phyloP scores from a whole-genome alignment of 1,139 yeast genomes.

The Geotrichum candidum region DNA sequence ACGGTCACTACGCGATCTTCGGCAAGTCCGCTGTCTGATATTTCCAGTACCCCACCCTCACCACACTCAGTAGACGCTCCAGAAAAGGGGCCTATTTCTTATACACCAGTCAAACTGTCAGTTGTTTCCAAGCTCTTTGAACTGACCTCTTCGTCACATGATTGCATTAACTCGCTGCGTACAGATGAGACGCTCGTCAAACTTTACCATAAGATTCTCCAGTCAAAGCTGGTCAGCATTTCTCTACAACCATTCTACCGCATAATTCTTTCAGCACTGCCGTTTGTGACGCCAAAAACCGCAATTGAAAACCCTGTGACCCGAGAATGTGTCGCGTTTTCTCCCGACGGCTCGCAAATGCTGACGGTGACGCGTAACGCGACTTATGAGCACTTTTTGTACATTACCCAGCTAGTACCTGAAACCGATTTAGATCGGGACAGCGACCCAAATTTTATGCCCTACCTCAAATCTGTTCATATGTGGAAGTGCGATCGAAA shows the following conservation, averaged over 20 bases:
- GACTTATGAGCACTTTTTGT: slow-evolving; percentile 11
- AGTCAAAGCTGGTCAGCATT: slow-evolving; percentile 11
- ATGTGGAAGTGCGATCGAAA: slow-evolving; percentile 15
- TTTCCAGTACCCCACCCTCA: not conserved
- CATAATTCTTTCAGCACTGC: slow-evolving; percentile 4
- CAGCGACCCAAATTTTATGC: not conserved
- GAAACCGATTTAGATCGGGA: not conserved
- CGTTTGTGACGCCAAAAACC: slow-evolving; percentile 1
- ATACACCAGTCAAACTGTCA: not conserved
- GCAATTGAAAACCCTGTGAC: not conserved
- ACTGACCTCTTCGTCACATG: not conserved
- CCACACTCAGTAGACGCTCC: not conserved
- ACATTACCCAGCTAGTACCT: slow-evolving; percentile 8
- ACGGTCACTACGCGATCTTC: not conserved
- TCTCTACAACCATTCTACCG: slow-evolving; percentile 13
- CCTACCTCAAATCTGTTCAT: slow-evolving; percentile 10
- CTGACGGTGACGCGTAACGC: slow-evolving; percentile 12
- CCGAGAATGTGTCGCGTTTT: slow-evolving; percentile 13
- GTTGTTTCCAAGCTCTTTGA: not conserved
- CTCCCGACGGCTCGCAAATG: slow-evolving; percentile 16
- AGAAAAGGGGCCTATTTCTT: not conserved
- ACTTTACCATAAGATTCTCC: slow-evolving; percentile 14
- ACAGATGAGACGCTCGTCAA: slow-evolving; percentile 5
- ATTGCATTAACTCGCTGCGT: not conserved
- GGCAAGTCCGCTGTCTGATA: not conserved